A percentile compares a stretch with the other conserved stretches of the same genome.
These are phyloP conservation scores for Amaranthus hypochondriacus DNA, from an alignment of 148 eudicot species.

Conservation along the genomic window DNA sequence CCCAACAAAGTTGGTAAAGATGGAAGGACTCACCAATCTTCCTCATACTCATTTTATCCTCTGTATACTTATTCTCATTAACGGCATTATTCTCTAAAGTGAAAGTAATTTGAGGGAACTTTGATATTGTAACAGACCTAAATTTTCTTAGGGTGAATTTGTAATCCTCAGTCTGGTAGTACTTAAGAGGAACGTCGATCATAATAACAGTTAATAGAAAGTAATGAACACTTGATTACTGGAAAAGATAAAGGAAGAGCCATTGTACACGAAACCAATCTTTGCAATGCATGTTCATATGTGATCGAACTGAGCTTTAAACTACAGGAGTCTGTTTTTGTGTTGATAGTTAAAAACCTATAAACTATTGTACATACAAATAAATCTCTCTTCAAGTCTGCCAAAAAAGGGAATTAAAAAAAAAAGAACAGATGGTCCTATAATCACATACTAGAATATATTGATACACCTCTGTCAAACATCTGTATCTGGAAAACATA, in stretches of 20 bases:
- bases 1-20: no score
- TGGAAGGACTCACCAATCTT: no score
- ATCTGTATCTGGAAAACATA: slow-evolving; percentile 15
- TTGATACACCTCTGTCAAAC: slow-evolving; percentile 21
- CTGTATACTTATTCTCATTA: no score
- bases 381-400: slow-evolving; percentile 3
- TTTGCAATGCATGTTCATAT: neutral
- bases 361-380: slow-evolving; percentile 18
- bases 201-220: neutral
- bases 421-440: slow-evolving; percentile 21
- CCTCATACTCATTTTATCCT: no score
- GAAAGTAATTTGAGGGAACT: neutral
- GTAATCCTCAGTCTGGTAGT: neutral
- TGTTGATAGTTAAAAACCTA: slow-evolving; percentile 3
- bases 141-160: neutral
- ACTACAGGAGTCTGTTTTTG: slow-evolving; percentile 2
- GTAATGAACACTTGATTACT: neutral
- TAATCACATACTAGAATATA: slow-evolving; percentile 13
- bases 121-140: neutral
- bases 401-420: neutral
- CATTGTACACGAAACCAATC: neutral
- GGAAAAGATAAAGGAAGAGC: neutral
- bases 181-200: neutral
- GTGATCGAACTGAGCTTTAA: neutral
- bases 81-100: neutral